Conservation (phyloP, 202 grass and related monocot genomes). For the Saccharum hybrid region DNA sequence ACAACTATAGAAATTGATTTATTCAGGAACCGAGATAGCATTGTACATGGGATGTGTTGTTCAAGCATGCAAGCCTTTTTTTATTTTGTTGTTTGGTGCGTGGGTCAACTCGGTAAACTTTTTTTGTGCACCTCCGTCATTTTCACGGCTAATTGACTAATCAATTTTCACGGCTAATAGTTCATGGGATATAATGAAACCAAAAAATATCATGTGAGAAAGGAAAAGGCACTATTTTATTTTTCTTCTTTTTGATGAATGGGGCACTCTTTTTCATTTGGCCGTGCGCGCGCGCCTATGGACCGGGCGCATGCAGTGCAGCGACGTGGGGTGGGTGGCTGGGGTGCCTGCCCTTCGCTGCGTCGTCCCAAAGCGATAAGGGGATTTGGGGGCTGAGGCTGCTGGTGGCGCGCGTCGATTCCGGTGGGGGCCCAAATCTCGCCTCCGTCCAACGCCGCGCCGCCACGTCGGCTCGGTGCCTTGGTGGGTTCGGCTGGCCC, state of each 20-base stretch:
- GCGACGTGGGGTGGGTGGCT: constrained; percentile 23
- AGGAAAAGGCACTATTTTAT: no score
- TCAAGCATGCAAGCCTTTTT: background rate
- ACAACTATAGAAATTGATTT: no score
- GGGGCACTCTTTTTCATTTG: no score
- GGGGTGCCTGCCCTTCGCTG: no score
- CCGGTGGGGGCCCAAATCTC: constrained; percentile 29
- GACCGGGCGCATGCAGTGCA: constrained; percentile 41
- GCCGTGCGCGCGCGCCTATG: background rate
- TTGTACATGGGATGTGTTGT: background rate
- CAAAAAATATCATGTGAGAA: no score
- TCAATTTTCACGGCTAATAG: no score
- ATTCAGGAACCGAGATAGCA: no score
- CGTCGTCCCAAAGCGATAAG: constrained; percentile 44
- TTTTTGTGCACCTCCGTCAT: no score
- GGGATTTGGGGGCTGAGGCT: constrained; percentile 20
- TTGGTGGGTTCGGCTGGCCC: constrained; percentile 5
- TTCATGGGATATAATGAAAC: no score
- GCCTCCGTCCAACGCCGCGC: background rate
- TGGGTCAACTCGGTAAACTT: background rate
- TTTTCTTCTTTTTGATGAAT: no score
- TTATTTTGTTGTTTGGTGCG: no score
- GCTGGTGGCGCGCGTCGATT: constrained; percentile 43
- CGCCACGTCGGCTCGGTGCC: constrained; percentile 26
- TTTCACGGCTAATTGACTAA: no score